phyloP scores from a whole-genome alignment of 2,329 filamentous ascomycete species.

The Myriangium duriaei region DNA sequence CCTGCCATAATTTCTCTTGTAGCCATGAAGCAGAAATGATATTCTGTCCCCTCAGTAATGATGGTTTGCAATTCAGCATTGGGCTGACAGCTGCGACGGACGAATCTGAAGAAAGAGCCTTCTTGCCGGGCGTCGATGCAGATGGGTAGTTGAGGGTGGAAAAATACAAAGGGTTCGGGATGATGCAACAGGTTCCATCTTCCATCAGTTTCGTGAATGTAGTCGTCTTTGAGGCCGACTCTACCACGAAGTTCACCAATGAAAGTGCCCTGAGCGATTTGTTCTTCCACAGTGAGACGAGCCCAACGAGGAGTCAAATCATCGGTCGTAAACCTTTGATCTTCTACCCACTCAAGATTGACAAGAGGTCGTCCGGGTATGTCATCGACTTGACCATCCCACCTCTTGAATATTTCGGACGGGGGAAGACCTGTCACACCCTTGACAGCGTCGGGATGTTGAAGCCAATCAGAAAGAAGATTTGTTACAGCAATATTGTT shows the following conservation, averaged over 20 bases:
- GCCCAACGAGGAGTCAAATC: conserved; percentile 58
- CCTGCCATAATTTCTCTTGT: conserved; percentile 61
- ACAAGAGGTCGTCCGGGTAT: conserved; percentile 40
- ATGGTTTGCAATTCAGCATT: conserved; percentile 84
- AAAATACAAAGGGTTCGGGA: conserved; percentile 42
- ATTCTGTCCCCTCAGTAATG: conserved; percentile 63
- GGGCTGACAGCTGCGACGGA: conserved; percentile 82
- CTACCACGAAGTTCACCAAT: conserved; percentile 59
- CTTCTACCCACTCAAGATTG: conserved; percentile 40
- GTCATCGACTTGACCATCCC: conserved; percentile 43
- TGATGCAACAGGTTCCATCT: conserved; percentile 36
- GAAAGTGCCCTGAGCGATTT: conserved; percentile 39
- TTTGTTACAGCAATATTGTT: conserved; percentile 63
- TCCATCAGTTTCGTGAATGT: conserved; percentile 32
- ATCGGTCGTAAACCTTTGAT: conserved; percentile 35
- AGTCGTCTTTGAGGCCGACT: conserved; percentile 36
- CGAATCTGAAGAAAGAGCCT: conserved; percentile 74
- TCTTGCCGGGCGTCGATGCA: conserved; percentile 87
- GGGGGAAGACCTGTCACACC: conserved; percentile 48
- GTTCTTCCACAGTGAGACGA: conserved; percentile 44
- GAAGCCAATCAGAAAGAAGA: conserved; percentile 65
- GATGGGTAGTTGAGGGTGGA: conserved; percentile 76
- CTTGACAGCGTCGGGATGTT: conserved; percentile 56
- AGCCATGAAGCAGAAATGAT: conserved; percentile 87
- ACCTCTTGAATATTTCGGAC: conserved; percentile 58